A percentile compares a stretch with the other conserved stretches of the same genome.
Evolutionary conservation across 331 rosid species (phyloP).

Genomic region (Acacia concinna): DNA sequence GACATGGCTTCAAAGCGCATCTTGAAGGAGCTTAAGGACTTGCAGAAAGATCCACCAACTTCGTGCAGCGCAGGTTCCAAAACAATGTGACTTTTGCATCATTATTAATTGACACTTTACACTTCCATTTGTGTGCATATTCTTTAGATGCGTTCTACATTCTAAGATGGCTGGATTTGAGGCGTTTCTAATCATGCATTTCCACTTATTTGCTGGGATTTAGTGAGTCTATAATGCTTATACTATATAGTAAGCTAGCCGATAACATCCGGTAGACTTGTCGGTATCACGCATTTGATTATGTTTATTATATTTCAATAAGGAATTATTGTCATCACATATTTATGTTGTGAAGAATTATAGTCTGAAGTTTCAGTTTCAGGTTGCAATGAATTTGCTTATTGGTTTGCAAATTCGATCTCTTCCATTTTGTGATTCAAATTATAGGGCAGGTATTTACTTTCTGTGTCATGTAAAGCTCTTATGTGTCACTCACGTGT

Average conservation of each 20-base stretch:
- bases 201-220: neutral
- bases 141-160: neutral
- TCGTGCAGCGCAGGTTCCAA: constrained; percentile 73
- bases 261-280: neutral
- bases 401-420: neutral
- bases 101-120: neutral
- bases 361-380: neutral
- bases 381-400: constrained; percentile 1
- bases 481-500: neutral
- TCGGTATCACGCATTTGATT: neutral
- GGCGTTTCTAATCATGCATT: neutral
- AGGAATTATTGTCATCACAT: neutral
- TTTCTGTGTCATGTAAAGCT: neutral
- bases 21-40: constrained; percentile 75
- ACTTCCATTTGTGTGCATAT: neutral
- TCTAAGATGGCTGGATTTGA: neutral
- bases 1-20: constrained; percentile 82
- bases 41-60: constrained; percentile 88
- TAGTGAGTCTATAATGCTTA: neutral
- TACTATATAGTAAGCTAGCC: neutral
- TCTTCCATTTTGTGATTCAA: neutral
- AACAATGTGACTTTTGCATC: neutral
- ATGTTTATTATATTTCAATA: neutral
- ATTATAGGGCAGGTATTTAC: neutral
- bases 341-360: neutral